Conservation (phyloP, 2,329 filamentous ascomycete genomes). For the Plectosphaerella plurivora region DNA sequence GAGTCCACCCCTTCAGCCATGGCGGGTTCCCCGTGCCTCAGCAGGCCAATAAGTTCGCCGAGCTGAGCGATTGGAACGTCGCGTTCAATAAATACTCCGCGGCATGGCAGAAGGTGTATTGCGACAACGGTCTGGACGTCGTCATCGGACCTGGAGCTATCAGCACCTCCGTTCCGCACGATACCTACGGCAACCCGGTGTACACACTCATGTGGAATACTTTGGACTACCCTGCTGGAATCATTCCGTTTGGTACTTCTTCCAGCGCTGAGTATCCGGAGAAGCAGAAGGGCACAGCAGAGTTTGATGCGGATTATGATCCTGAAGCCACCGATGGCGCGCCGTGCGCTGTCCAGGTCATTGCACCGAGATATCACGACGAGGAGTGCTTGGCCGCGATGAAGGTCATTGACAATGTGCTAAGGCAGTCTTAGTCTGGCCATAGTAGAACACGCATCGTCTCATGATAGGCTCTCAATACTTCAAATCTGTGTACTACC, state of each 20-base stretch:
- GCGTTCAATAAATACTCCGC: conserved; percentile 23
- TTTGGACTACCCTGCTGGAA: conserved; percentile 46
- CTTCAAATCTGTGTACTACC: too few species aligned
- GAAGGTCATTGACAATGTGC: conserved; percentile 20
- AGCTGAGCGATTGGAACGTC: conserved; percentile 35
- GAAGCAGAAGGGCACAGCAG: conserved; percentile 18
- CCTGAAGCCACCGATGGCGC: conserved; percentile 33
- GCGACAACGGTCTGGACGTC: conserved; percentile 40
- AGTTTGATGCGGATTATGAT: conserved; percentile 29
- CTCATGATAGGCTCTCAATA: too few species aligned
- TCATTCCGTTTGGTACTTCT: conserved; percentile 39
- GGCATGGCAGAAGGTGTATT: conserved; percentile 35
- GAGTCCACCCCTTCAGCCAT: conserved; percentile 15
- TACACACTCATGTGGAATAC: conserved; percentile 49
- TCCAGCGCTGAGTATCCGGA: conserved; percentile 32
- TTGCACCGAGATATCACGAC: conserved; percentile 40
- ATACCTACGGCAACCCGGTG: conserved; percentile 38
- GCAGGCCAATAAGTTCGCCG: conserved; percentile 26
- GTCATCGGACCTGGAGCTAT: conserved; percentile 44
- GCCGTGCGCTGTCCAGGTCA: conserved; percentile 41
- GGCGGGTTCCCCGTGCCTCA: conserved; percentile 19
- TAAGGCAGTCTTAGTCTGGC: too few species aligned
- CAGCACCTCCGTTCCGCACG: conserved; percentile 45
- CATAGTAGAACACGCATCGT: too few species aligned
- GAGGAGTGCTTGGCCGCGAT: conserved; percentile 35